Evolutionary conservation across 805 yeast genomes (phyloP).

Genomic region (Suhomyces kilbournensis): DNA sequence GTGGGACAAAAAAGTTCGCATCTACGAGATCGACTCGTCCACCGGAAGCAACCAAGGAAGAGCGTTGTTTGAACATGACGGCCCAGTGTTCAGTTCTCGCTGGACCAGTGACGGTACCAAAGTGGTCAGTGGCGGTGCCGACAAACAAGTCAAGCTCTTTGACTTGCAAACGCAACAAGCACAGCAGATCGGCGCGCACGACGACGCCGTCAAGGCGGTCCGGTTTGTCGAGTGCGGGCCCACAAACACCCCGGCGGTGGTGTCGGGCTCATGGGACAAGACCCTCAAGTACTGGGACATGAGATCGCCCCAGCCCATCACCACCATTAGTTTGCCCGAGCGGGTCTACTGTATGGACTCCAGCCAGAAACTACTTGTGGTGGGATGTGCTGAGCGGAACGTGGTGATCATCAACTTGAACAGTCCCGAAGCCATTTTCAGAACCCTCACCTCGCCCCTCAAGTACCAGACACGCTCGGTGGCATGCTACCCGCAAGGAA

Average conservation of each 20-base stretch:
- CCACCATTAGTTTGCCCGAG: constrained; percentile 82
- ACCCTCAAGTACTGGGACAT: constrained; percentile 94
- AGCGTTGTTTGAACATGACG: constrained; percentile 86
- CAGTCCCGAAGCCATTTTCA: constrained; percentile 79
- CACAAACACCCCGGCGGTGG: constrained; percentile 76
- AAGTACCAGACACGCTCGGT: constrained; percentile 86
- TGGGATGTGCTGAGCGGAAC: constrained; percentile 92
- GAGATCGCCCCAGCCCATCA: constrained; percentile 77
- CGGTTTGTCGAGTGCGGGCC: constrained; percentile 83
- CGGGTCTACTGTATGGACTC: constrained; percentile 88
- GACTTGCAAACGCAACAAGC: constrained; percentile 81
- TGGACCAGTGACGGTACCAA: constrained; percentile 88
- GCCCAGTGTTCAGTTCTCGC: constrained; percentile 76
- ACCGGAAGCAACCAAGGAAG: constrained; percentile 82
- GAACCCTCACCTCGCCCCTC: constrained; percentile 69
- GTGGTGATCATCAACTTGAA: constrained; percentile 73
- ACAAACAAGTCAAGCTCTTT: constrained; percentile 78
- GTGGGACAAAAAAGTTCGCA: constrained; percentile 94
- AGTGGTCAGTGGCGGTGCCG: constrained; percentile 86
- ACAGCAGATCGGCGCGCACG: constrained; percentile 83
- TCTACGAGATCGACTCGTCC: constrained; percentile 75
- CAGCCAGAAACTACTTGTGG: constrained; percentile 76
- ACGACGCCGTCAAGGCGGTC: constrained; percentile 71
- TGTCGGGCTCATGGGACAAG: constrained; percentile 95
- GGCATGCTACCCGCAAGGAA: constrained; percentile 84